Conservation (phyloP, 345 rosid genomes). For the Schrenkiella parvula region DNA sequence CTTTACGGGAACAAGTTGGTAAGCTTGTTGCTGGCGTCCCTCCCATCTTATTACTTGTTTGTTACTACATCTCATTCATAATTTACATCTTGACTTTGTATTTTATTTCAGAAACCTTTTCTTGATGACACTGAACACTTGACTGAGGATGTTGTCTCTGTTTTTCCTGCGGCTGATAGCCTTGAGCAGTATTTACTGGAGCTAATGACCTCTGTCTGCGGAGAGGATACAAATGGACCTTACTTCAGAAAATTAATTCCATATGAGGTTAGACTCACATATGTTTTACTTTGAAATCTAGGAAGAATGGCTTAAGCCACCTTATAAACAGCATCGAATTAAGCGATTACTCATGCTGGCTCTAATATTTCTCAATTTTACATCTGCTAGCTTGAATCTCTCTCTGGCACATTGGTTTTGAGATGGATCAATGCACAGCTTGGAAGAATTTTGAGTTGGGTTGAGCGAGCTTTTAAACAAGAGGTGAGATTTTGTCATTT, state of each 20-base stretch:
- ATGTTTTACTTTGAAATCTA: constrained; percentile 4
- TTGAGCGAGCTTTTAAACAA: constrained; percentile 88
- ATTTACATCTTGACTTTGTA: constrained; percentile 24
- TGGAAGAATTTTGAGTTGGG: constrained; percentile 85
- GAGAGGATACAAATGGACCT: constrained; percentile 55
- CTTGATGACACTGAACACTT: constrained; percentile 79
- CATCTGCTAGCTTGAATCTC: constrained; percentile 60
- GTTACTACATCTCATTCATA: constrained; percentile 7
- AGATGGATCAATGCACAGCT: constrained; percentile 96
- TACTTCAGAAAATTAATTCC: constrained; percentile 62
- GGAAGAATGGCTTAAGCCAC: constrained; percentile 7
- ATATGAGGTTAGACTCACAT: constrained; percentile 59
- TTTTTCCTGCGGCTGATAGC: constrained; percentile 84
- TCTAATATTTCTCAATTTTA: constrained; percentile 3
- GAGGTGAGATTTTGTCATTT: constrained; percentile 51
- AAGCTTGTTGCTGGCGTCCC: constrained; percentile 34
- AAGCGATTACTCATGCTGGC: constrained; percentile 1
- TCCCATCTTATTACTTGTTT: constrained; percentile 15
- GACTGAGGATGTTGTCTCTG: constrained; percentile 90
- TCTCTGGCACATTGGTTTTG: constrained; percentile 90
- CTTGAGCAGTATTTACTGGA: constrained; percentile 81
- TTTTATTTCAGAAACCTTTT: constrained; percentile 81
- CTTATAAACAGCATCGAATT: not conserved
- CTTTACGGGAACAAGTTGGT: constrained; percentile 87
- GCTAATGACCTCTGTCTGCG: constrained; percentile 56